These are phyloP conservation scores for Cyclotella cryptica DNA, from an alignment of 108 stramenopile genomes.

Conservation along the genomic window DNA sequence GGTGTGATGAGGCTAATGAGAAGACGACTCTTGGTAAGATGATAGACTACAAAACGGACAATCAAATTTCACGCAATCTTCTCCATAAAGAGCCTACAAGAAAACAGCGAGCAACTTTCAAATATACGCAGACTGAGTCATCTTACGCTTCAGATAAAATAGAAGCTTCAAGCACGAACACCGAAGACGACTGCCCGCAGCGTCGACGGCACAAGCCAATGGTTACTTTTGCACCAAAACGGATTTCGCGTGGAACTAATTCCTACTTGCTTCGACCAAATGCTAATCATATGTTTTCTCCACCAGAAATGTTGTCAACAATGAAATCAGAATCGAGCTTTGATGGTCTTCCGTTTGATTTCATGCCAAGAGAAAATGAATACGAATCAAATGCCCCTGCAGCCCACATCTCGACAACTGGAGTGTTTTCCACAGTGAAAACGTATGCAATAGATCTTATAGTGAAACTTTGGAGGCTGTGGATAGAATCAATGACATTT, in stretches of 20 bases:
- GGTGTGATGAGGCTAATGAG: no score
- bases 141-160: no score
- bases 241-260: not conserved
- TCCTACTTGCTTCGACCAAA: not conserved
- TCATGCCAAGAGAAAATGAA: not conserved
- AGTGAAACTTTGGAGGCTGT: not conserved
- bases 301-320: not conserved
- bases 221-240: constrained; percentile 9
- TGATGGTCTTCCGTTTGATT: constrained; percentile 11
- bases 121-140: not conserved
- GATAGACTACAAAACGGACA: no score
- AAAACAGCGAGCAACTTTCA: no score
- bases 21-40: no score
- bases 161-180: not conserved
- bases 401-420: not conserved
- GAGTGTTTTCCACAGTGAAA: not conserved
- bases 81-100: no score
- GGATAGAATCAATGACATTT: no score
- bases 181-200: not conserved
- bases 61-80: no score
- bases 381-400: not conserved
- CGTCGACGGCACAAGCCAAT: not conserved
- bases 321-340: not conserved
- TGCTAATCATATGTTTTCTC: not conserved
- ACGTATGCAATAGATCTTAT: not conserved